Evolutionary conservation across 2,329 filamentous ascomycete species (phyloP).

Genomic region (Colletotrichum cereale): DNA sequence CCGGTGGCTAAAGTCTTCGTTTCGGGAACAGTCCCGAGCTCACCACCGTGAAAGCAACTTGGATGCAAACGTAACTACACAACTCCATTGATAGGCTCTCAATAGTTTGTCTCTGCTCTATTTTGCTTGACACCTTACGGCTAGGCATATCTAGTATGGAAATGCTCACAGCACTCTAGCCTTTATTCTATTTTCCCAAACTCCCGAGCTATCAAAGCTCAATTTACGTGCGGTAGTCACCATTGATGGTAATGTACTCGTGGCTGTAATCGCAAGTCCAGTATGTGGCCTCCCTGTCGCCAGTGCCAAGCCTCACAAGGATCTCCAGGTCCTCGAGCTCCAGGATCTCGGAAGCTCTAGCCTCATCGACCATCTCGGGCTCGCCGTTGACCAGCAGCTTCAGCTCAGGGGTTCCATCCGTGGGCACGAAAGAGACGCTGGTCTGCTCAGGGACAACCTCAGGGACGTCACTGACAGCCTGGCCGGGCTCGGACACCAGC

Average conservation of each 20-base stretch:
- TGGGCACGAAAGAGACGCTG: constrained; percentile 82
- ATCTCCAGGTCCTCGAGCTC: constrained; percentile 85
- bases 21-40: constrained; percentile 4
- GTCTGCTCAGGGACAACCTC: constrained; percentile 78
- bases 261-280: constrained; percentile 92
- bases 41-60: not conserved
- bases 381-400: constrained; percentile 84
- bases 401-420: constrained; percentile 81
- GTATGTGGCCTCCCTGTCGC: constrained; percentile 76
- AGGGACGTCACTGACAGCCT: constrained; percentile 68
- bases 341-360: constrained; percentile 80
- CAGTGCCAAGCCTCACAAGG: constrained; percentile 78
- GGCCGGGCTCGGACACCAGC: constrained; percentile 69
- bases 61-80: not conserved
- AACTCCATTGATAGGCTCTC: not conserved
- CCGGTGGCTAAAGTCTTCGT: constrained; percentile 1
- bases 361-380: constrained; percentile 83
- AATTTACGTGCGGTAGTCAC: constrained; percentile 70
- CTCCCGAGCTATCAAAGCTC: not conserved
- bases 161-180: not conserved
- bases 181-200: not conserved
- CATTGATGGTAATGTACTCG: constrained; percentile 80
- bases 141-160: constrained; percentile 7
- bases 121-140: not conserved
- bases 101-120: constrained; percentile 3